phyloP scores from a whole-genome alignment of 2,329 filamentous ascomycete genomes.

The Daldinia sp. region DNA sequence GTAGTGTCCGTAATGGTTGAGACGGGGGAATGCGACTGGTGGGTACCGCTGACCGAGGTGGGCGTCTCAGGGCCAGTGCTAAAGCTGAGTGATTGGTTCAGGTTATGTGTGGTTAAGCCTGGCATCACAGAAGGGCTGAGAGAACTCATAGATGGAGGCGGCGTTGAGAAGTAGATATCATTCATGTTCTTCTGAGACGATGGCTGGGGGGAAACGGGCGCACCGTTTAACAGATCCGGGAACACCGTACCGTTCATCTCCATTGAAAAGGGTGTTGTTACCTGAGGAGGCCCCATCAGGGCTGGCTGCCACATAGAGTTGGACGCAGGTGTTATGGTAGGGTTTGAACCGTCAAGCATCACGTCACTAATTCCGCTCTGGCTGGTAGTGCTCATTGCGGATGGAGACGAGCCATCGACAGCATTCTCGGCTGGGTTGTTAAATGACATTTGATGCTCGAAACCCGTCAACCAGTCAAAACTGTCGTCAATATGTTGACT shows the following conservation, averaged over 20 bases:
- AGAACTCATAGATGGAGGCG: slow-evolving; percentile 76
- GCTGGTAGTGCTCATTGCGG: slow-evolving; percentile 93
- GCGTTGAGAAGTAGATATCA: slow-evolving; percentile 81
- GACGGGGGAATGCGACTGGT: slow-evolving; percentile 65
- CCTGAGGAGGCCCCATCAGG: slow-evolving; percentile 73
- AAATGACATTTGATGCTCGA: slow-evolving; percentile 80
- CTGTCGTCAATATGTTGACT: slow-evolving; percentile 74
- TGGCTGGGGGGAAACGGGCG: slow-evolving; percentile 80
- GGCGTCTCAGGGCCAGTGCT: slow-evolving; percentile 74
- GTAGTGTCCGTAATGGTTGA: slow-evolving; percentile 72
- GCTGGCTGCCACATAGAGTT: slow-evolving; percentile 74
- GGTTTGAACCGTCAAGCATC: slow-evolving; percentile 83
- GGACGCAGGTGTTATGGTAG: slow-evolving; percentile 61
- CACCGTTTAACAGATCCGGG: slow-evolving; percentile 76
- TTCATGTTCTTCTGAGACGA: slow-evolving; percentile 73
- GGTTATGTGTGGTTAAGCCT: slow-evolving; percentile 66
- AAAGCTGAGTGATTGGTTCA: slow-evolving; percentile 73
- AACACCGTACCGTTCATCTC: slow-evolving; percentile 79
- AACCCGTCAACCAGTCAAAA: slow-evolving; percentile 83
- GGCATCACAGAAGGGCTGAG: slow-evolving; percentile 77
- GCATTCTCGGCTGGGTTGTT: slow-evolving; percentile 77
- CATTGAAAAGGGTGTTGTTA: slow-evolving; percentile 75
- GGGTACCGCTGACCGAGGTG: slow-evolving; percentile 73
- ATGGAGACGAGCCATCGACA: slow-evolving; percentile 92
- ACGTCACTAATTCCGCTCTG: slow-evolving; percentile 91